A percentile compares a stretch with the other conserved stretches of the same genome.
phyloP scores from a whole-genome alignment of 441 rosid species.

The Arabidopsis lyrata region DNA sequence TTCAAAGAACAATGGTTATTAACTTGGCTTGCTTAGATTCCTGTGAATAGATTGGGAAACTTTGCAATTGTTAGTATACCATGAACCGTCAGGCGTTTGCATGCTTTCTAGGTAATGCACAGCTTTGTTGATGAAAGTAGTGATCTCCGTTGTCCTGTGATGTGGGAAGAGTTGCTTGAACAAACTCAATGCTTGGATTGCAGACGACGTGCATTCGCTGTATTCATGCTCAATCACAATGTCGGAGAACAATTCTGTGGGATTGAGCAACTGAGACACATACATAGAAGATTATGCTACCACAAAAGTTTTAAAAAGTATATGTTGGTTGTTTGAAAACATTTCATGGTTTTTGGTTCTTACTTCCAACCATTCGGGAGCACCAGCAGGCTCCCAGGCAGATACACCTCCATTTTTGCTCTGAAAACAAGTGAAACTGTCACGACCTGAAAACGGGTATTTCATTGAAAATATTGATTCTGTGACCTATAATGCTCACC shows the following conservation, averaged over 20 bases:
- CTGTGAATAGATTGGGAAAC: not conserved
- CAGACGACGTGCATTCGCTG: slow-evolving; percentile 48
- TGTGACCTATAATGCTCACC: slow-evolving; percentile 39
- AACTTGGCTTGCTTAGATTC: not conserved
- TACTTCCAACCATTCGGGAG: slow-evolving; percentile 66
- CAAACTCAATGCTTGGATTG: slow-evolving; percentile 44
- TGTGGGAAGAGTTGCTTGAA: slow-evolving; percentile 46
- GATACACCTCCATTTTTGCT: slow-evolving; percentile 51
- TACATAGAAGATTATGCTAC: not conserved
- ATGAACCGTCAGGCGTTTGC: slow-evolving; percentile 54
- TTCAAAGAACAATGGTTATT: not conserved
- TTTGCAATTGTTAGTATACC: slow-evolving; percentile 32
- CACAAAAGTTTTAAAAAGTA: not conserved
- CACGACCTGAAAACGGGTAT: not conserved
- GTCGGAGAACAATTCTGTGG: slow-evolving; percentile 49
- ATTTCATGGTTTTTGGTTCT: slow-evolving; percentile 6
- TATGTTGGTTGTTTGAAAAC: not conserved
- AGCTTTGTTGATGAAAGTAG: slow-evolving; percentile 43
- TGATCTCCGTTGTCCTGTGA: slow-evolving; percentile 44
- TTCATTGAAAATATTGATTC: not conserved
- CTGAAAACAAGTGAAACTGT: slow-evolving; percentile 29
- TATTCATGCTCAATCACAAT: slow-evolving; percentile 50
- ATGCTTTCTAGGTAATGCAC: slow-evolving; percentile 41
- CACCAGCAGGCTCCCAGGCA: slow-evolving; percentile 66
- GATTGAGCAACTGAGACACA: slow-evolving; percentile 43